These are phyloP conservation scores for Eimeria tenella DNA, from an alignment of 169 alveolate species.

Conservation along the genomic window DNA sequence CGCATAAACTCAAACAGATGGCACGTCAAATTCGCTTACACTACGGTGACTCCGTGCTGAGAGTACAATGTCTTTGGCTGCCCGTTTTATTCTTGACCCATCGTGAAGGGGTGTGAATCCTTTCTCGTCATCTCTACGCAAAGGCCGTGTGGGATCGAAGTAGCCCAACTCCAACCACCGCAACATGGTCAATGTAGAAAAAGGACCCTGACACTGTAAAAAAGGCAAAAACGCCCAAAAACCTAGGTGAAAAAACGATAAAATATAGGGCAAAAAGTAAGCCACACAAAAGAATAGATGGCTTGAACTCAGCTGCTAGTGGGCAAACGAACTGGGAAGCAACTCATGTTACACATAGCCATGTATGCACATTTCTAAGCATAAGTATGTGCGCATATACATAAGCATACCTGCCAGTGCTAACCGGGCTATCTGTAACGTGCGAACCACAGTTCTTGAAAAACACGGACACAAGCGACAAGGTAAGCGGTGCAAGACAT, in stretches of 20 bases:
- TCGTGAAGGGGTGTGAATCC: conserved; percentile 74
- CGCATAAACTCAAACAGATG: too few relatives aligned
- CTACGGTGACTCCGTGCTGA: conserved; percentile 55
- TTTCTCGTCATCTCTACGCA: conserved; percentile 72
- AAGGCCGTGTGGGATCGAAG: conserved; percentile 73
- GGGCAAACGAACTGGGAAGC: background rate
- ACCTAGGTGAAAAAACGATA: background rate
- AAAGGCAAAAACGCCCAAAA: background rate
- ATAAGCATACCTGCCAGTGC: background rate
- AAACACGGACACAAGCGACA: background rate
- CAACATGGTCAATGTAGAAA: conserved; percentile 64
- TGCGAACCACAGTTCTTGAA: background rate
- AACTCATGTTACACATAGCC: background rate
- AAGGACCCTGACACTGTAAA: conserved; percentile 77
- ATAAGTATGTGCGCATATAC: too few relatives aligned
- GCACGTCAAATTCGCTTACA: too few relatives aligned
- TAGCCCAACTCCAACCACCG: conserved; percentile 72
- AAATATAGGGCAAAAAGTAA: background rate
- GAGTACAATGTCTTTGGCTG: conserved; percentile 49
- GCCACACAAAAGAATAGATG: background rate
- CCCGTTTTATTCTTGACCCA: conserved; percentile 40
- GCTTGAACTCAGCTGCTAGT: too few relatives aligned
- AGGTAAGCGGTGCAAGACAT: background rate
- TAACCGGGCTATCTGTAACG: background rate
- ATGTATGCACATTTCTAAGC: background rate